Evolutionary conservation across 164 flowering plant genomes (phyloP).

Genomic region (Aristolochia californica): DNA sequence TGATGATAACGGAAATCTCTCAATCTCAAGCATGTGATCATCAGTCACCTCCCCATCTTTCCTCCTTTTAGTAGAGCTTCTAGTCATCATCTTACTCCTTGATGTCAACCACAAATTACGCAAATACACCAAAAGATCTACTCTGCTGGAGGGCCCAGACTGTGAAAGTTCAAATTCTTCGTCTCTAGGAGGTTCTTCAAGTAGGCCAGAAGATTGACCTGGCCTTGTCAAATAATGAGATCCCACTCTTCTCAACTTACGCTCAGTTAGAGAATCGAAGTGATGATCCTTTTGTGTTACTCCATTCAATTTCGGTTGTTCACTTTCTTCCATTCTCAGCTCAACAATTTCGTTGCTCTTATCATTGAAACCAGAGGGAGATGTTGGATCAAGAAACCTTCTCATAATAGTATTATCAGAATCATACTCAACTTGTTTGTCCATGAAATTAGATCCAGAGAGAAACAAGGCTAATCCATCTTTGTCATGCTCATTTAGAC

Average conservation of each 20-base stretch:
- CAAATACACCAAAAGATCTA: constrained; percentile 16
- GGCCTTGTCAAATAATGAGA: constrained; percentile 14
- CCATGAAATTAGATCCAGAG: constrained; percentile 24
- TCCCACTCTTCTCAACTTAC: constrained; percentile 19
- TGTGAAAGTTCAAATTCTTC: constrained; percentile 9
- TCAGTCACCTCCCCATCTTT: constrained; percentile 36
- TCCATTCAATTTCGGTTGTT: constrained; percentile 16
- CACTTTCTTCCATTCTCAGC: constrained; percentile 17
- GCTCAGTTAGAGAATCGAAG: constrained; percentile 12
- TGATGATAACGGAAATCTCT: constrained; percentile 21
- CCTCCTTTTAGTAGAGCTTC: constrained; percentile 28
- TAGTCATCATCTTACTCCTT: constrained; percentile 11
- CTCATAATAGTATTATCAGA: constrained; percentile 20
- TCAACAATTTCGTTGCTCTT: constrained; percentile 33
- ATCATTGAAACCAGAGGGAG: constrained; percentile 21
- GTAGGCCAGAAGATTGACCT: constrained; percentile 13
- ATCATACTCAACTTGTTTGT: constrained; percentile 10
- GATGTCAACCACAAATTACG: constrained; percentile 18
- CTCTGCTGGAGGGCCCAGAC: constrained; percentile 5
- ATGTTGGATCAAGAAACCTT: constrained; percentile 28
- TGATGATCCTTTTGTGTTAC: constrained; percentile 8
- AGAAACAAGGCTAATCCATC: constrained; percentile 44
- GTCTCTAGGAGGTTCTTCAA: constrained; percentile 11
- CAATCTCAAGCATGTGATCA: constrained; percentile 9
- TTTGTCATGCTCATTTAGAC: constrained; percentile 35